A percentile compares a stretch with the other conserved stretches of the same genome.
phyloP scores from a whole-genome alignment of 1,139 yeast genomes.

The Starmera stellimalicola region DNA sequence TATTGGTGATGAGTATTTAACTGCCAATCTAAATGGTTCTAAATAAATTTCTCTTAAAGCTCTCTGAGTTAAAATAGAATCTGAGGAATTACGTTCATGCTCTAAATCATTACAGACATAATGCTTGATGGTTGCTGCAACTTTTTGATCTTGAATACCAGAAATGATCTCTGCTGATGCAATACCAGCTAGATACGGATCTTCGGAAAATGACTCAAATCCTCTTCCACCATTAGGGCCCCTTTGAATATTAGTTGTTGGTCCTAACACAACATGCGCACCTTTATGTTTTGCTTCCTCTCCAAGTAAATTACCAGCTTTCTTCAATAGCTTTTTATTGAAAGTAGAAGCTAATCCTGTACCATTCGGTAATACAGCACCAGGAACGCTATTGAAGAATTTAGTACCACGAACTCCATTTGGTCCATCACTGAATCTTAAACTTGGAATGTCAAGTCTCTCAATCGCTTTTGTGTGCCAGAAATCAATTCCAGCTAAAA shows the following conservation, averaged over 20 bases:
- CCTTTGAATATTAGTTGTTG: conserved; percentile 44
- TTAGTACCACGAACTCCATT: conserved; percentile 46
- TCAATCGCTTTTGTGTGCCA: conserved; percentile 49
- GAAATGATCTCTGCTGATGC: conserved; percentile 38
- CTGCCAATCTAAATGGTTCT: conserved; percentile 52
- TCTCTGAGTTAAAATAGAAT: conserved; percentile 41
- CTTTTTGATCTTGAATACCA: conserved; percentile 44
- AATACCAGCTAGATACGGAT: conserved; percentile 47
- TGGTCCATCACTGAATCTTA: conserved; percentile 40
- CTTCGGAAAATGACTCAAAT: conserved; percentile 55
- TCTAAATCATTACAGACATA: conserved; percentile 55
- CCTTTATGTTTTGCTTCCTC: conserved; percentile 42
- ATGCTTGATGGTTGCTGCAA: conserved; percentile 52
- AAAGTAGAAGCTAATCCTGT: conserved; percentile 28
- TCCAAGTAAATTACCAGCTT: conserved; percentile 41
- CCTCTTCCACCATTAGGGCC: conserved; percentile 59
- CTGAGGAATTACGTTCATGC: conserved; percentile 39
- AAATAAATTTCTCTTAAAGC: conserved; percentile 54
- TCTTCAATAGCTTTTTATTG: conserved; percentile 29
- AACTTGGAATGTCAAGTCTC: conserved; percentile 32
- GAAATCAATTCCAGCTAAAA: conserved; percentile 40
- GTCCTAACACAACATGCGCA: conserved; percentile 54
- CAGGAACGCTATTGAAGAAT: conserved; percentile 36
- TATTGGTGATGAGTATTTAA: conserved; percentile 37
- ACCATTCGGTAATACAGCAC: conserved; percentile 42